phyloP scores from a whole-genome alignment of 1,139 yeast genomes.

The Meyerozyma athensensis region DNA sequence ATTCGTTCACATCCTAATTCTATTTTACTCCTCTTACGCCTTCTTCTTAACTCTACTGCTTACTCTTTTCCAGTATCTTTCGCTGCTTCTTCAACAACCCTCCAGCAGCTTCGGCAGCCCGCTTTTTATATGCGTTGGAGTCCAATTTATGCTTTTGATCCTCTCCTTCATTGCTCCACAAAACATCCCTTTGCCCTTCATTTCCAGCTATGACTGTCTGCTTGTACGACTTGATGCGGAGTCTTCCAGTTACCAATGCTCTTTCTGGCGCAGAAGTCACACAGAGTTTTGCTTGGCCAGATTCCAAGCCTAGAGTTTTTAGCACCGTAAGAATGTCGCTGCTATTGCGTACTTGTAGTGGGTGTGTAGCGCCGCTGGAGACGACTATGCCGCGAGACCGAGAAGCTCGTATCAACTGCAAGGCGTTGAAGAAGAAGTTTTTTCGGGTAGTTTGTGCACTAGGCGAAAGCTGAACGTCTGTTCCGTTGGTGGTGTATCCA shows the following conservation, averaged over 20 bases:
- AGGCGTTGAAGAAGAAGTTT: conserved; percentile 64
- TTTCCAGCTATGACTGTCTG: conserved; percentile 56
- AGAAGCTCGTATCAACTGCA: conserved; percentile 77
- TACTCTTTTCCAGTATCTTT: conserved; percentile 5
- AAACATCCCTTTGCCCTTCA: conserved; percentile 14
- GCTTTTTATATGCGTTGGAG: conserved; percentile 22
- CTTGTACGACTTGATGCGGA: conserved; percentile 65
- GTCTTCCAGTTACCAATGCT: conserved; percentile 65
- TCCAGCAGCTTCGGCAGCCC: conserved; percentile 23
- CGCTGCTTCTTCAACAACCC: conserved; percentile 22
- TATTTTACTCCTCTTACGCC: too few species aligned
- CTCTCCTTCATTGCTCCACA: conserved; percentile 19
- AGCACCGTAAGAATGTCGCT: conserved; percentile 67
- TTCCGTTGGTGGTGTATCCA: conserved; percentile 16
- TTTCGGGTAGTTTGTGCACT: conserved; percentile 37
- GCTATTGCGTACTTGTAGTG: conserved; percentile 59
- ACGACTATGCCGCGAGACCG: conserved; percentile 75
- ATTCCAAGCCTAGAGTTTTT: conserved; percentile 64
- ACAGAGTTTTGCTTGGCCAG: conserved; percentile 56
- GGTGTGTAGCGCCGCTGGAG: conserved; percentile 66
- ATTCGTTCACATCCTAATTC: too few species aligned
- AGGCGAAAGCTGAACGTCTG: not conserved
- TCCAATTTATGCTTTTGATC: conserved; percentile 21
- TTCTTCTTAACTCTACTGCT: not conserved
- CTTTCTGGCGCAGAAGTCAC: conserved; percentile 56